Evolutionary conservation across 2,329 filamentous ascomycete genomes (phyloP).

Genomic region (Ceratocystiopsis sp.): DNA sequence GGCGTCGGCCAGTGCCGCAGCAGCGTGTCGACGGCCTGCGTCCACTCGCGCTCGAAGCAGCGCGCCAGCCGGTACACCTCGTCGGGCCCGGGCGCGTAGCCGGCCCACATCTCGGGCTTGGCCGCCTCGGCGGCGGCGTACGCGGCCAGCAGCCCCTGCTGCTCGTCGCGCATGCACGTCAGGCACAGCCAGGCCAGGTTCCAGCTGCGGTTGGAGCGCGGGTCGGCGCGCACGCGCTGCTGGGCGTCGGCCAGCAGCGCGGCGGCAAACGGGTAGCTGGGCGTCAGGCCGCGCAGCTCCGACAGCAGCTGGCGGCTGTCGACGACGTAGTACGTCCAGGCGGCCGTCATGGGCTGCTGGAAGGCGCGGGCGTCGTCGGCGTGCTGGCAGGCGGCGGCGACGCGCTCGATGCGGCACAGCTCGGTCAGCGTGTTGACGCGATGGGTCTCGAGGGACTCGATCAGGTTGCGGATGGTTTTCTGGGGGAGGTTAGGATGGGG

Average conservation of each 20-base stretch:
- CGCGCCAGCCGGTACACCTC: constrained; percentile 40
- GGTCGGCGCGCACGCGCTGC: constrained; percentile 43
- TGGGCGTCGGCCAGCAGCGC: constrained; percentile 50
- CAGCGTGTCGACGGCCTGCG: constrained; percentile 45
- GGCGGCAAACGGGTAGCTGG: constrained; percentile 49
- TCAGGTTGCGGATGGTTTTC: constrained; percentile 30
- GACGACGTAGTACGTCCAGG: constrained; percentile 53
- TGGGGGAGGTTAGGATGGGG: too few relatives aligned
- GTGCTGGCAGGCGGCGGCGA: constrained; percentile 39
- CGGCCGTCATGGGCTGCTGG: constrained; percentile 48
- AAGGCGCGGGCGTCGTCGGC: constrained; percentile 41
- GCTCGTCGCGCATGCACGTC: constrained; percentile 46
- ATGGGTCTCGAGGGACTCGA: constrained; percentile 46
- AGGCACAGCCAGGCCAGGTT: constrained; percentile 61
- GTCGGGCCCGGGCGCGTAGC: constrained; percentile 33
- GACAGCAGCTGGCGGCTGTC: constrained; percentile 50
- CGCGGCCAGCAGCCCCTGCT: constrained; percentile 39
- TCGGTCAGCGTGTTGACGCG: constrained; percentile 59
- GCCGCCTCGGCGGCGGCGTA: constrained; percentile 45
- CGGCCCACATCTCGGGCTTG: constrained; percentile 55
- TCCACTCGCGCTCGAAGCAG: constrained; percentile 53
- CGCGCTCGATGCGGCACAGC: constrained; percentile 52
- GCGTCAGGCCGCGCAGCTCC: constrained; percentile 51
- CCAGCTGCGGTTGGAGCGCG: constrained; percentile 52
- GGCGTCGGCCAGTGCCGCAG: constrained; percentile 48